Percentiles rank a stretch among this genome's conserved stretches.
Evolutionary conservation across 1,284 basidiomycete genomes (phyloP).

Genomic region (Pyrrhoderma noxium): DNA sequence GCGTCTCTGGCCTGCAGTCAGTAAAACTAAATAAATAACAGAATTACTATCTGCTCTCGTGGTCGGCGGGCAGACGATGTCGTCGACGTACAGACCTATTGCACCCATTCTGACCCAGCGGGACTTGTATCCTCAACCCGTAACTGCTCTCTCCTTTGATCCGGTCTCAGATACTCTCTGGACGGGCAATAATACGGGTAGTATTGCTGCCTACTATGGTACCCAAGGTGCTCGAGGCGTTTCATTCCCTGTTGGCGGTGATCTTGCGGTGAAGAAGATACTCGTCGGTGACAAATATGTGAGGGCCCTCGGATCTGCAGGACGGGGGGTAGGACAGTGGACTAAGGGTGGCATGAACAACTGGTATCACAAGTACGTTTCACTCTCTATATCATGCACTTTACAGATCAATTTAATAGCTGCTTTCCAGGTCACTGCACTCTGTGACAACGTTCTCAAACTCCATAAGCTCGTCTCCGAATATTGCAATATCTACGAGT

Average conservation of each 20-base stretch:
- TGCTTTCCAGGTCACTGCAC: conserved; percentile 31
- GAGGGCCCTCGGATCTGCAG: conserved; percentile 49
- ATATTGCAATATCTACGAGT: conserved; percentile 59
- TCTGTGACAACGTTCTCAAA: conserved; percentile 57
- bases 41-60: too few species aligned
- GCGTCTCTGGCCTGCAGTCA: too few species aligned
- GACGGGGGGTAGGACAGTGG: conserved; percentile 66
- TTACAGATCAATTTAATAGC: conserved; percentile 10
- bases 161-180: conserved; percentile 86
- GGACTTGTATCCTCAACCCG: conserved; percentile 41
- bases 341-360: conserved; percentile 75
- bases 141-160: conserved; percentile 81
- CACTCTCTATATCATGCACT: conserved; percentile 8
- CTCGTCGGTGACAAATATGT: conserved; percentile 71
- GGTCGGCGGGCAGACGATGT: conserved; percentile 24
- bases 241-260: conserved; percentile 66
- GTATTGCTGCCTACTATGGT: conserved; percentile 68
- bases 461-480: conserved; percentile 40
- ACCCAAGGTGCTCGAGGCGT: conserved; percentile 63
- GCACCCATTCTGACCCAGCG: conserved; percentile 32
- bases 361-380: conserved; percentile 61
- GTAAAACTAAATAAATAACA: too few species aligned
- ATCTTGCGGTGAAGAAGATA: conserved; percentile 62
- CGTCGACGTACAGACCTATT: conserved; percentile 33
- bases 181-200: conserved; percentile 74